Evolutionary conservation across 2,329 filamentous ascomycete genomes (phyloP).

Genomic region (Camptophora hylomeconis): DNA sequence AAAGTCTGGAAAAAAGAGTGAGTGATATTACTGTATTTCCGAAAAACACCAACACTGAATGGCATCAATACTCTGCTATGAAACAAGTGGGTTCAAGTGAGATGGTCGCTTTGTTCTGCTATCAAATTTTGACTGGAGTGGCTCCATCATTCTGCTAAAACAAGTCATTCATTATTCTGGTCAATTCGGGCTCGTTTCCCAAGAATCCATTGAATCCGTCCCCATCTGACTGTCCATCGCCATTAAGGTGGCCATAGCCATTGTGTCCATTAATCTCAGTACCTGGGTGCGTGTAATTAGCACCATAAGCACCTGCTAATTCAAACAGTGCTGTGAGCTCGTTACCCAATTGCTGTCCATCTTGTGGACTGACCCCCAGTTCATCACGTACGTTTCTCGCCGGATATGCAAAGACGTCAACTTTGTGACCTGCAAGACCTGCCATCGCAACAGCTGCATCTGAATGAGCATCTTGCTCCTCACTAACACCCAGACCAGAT

Average conservation of each 20-base stretch:
- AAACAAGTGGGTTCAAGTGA: no score
- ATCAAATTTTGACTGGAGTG: no score
- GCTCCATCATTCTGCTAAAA: no score
- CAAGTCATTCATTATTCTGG: constrained; percentile 45
- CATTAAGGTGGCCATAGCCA: no score
- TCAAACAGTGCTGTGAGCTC: constrained; percentile 53
- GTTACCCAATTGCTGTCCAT: constrained; percentile 46
- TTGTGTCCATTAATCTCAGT: constrained; percentile 22
- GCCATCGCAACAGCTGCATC: constrained; percentile 54
- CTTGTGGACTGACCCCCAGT: constrained; percentile 40
- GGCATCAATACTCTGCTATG: no score
- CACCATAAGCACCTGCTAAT: constrained; percentile 41
- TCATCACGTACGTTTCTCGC: constrained; percentile 23
- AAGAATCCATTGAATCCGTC: constrained; percentile 32
- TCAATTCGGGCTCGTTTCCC: constrained; percentile 46
- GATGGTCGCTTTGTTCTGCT: no score
- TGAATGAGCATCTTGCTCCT: constrained; percentile 41
- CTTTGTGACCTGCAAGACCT: constrained; percentile 48
- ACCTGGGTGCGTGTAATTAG: neutral
- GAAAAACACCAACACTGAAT: no score
- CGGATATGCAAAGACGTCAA: constrained; percentile 44
- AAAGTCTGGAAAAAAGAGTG: no score
- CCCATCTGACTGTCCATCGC: constrained; percentile 22
- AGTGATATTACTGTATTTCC: no score
- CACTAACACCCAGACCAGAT: constrained; percentile 3